Conservation (phyloP, 2,329 filamentous ascomycete genomes). For the Didymella lethalis region DNA sequence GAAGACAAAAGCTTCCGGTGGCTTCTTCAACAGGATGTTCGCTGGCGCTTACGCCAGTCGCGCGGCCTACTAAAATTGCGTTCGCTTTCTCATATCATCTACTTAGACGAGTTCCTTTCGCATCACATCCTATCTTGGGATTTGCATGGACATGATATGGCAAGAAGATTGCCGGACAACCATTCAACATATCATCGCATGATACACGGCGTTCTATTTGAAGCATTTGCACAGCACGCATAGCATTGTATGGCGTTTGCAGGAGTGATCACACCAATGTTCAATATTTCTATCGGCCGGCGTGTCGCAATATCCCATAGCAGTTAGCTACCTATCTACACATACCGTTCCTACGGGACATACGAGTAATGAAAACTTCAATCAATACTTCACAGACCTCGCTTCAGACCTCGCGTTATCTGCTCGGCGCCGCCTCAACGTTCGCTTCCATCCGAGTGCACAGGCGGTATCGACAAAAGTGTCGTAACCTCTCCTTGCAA, state of each 20-base stretch:
- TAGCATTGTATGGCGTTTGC: slow-evolving; percentile 23
- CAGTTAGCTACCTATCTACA: slow-evolving; percentile 19
- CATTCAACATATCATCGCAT: slow-evolving; percentile 24
- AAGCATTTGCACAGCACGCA: slow-evolving; percentile 25
- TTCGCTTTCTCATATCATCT: slow-evolving; percentile 39
- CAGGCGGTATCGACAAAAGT: slow-evolving; percentile 11
- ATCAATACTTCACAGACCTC: slow-evolving; percentile 20
- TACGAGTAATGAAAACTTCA: slow-evolving; percentile 24
- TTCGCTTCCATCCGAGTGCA: slow-evolving; percentile 22
- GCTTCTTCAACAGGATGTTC: slow-evolving; percentile 52
- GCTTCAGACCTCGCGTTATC: slow-evolving; percentile 7
- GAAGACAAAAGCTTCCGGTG: slow-evolving; percentile 50
- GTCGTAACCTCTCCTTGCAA: slow-evolving; percentile 18
- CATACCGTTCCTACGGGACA: slow-evolving; percentile 12
- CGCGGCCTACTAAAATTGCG: slow-evolving; percentile 41
- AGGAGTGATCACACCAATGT: slow-evolving; percentile 15
- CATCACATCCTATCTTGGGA: slow-evolving; percentile 28
- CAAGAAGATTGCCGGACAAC: slow-evolving; percentile 21
- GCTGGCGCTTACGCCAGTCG: slow-evolving; percentile 39
- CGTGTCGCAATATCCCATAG: slow-evolving; percentile 23
- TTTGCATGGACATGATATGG: slow-evolving; percentile 23
- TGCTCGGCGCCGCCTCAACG: slow-evolving; percentile 15
- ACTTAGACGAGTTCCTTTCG: slow-evolving; percentile 30
- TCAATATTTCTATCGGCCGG: slow-evolving; percentile 21
- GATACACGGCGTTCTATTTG: slow-evolving; percentile 19